A percentile compares a stretch with the other conserved stretches of the same genome.
Evolutionary conservation across 2,329 filamentous ascomycete species (phyloP).

Genomic region (Aureobasidium melanogenum): DNA sequence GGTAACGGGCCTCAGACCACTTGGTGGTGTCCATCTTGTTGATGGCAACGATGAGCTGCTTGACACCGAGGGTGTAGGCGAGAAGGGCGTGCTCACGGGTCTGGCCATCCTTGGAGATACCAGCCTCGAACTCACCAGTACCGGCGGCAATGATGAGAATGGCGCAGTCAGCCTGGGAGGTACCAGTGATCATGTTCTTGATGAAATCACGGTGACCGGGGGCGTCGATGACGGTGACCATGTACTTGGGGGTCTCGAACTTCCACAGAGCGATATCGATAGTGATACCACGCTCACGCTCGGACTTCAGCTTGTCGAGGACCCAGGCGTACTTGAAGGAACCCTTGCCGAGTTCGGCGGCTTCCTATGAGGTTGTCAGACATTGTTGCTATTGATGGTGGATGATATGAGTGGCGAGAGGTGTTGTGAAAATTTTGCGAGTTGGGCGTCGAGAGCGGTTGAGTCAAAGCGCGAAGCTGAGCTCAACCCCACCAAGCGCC

Average conservation of each 20-base stretch:
- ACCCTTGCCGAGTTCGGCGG: conserved; percentile 98
- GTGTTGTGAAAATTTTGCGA: conserved; percentile 14
- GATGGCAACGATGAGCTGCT: conserved; percentile 99
- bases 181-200: conserved; percentile 99
- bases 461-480: conserved; percentile 14
- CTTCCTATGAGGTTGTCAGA: conserved; percentile 56
- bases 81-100: conserved; percentile 99
- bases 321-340: conserved; percentile 99
- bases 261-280: conserved; percentile 99
- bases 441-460: not conserved
- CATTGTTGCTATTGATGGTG: not conserved
- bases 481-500: conserved; percentile 15
- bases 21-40: conserved; percentile 99
- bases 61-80: conserved; percentile 99
- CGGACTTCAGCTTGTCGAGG: conserved; percentile 99
- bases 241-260: conserved; percentile 98
- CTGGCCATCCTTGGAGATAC: conserved; percentile 99
- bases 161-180: conserved; percentile 98
- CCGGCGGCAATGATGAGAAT: conserved; percentile 99
- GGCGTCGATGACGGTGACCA: conserved; percentile 94
- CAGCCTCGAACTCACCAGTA: conserved; percentile 99
- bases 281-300: conserved; percentile 99
- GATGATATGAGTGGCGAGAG: conserved; percentile 18
- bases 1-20: conserved; percentile 93
- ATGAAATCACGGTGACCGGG: conserved; percentile 99